These are phyloP conservation scores for Aspergillus melleus DNA, from an alignment of 2,329 filamentous ascomycete species.

Conservation along the genomic window DNA sequence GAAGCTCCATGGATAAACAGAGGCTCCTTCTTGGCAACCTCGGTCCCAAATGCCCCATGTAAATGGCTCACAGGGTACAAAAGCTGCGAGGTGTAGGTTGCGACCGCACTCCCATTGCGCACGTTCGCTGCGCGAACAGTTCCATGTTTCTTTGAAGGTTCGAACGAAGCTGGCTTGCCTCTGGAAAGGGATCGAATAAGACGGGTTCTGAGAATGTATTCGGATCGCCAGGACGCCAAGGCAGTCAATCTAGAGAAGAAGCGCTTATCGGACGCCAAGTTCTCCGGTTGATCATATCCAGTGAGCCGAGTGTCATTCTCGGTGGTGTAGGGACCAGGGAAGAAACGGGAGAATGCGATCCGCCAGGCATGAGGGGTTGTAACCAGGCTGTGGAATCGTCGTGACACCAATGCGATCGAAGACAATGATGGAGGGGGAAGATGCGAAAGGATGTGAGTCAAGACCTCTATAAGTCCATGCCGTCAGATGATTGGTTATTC, in stretches of 20 bases:
- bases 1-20: slow-evolving; percentile 80
- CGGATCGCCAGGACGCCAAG: slow-evolving; percentile 90
- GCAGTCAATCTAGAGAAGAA: slow-evolving; percentile 80
- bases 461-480: slow-evolving; percentile 64
- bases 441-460: slow-evolving; percentile 89
- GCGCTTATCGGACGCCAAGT: slow-evolving; percentile 69
- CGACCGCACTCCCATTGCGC: slow-evolving; percentile 69
- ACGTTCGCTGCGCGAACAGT: slow-evolving; percentile 54
- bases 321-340: slow-evolving; percentile 70
- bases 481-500: slow-evolving; percentile 11
- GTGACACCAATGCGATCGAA: slow-evolving; percentile 80
- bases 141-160: slow-evolving; percentile 54
- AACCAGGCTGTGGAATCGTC: slow-evolving; percentile 80
- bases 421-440: slow-evolving; percentile 81
- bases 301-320: slow-evolving; percentile 42
- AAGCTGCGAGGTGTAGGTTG: slow-evolving; percentile 84
- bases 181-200: slow-evolving; percentile 77
- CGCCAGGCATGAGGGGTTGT: slow-evolving; percentile 93
- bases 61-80: slow-evolving; percentile 76
- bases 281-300: slow-evolving; percentile 52
- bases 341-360: slow-evolving; percentile 86
- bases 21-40: slow-evolving; percentile 68
- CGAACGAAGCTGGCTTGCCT: slow-evolving; percentile 68
- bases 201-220: slow-evolving; percentile 86
- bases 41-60: slow-evolving; percentile 72